Evolutionary conservation across 2,329 filamentous ascomycete genomes (phyloP), one percentile per base, ranked within the genome.

Genomic region (Verticillium zaregamsianum): DNA sequence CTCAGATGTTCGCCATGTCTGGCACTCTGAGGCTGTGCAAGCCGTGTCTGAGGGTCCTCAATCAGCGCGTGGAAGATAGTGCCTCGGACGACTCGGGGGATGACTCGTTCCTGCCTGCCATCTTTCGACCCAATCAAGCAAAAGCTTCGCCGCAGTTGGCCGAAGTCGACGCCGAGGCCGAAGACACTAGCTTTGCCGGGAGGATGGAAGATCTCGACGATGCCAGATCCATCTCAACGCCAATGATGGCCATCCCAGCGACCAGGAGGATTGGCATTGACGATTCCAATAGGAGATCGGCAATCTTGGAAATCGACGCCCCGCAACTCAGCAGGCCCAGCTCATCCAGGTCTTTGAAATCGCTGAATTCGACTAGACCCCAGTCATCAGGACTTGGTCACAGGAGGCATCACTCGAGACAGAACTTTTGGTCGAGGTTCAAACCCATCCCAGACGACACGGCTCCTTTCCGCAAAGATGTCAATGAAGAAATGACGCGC

Each of bases 21-120:
- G 91, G 92, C 7, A 91, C 88, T 15, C 81, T 99, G 52, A 86
- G 94, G 62, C 92, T 99, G 14, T 99, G 95, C 78, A 97, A 93
- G 69, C 92, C 91, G 25, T 99, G 95, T 69, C 88, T 98, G 67
- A 86, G 87, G 60, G 93, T 98, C 71, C 96, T 99, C 67, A 92
- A 93, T 67, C 90, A 92, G 45, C 89, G 94, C 55, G 59, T 64
- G 7, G 93, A 97, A 70, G 91, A 91, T 66, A 96, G 93, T 62
- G 82, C 78, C 23, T 97, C 94, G 0, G 93, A 96, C 49, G 93
- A 95, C 66, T 96, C 93, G 31, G 91, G 89, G 33, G 91, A 93
- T 61, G 91, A 89, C 70, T 86, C 83, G 25, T 90, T 88, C 62
- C 78, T 92, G 58, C 86, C 88, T 3, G 79, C 82, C 32, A 86